Conservation (phyloP, 768 basidiomycete species). For the Suillus brevipes region DNA sequence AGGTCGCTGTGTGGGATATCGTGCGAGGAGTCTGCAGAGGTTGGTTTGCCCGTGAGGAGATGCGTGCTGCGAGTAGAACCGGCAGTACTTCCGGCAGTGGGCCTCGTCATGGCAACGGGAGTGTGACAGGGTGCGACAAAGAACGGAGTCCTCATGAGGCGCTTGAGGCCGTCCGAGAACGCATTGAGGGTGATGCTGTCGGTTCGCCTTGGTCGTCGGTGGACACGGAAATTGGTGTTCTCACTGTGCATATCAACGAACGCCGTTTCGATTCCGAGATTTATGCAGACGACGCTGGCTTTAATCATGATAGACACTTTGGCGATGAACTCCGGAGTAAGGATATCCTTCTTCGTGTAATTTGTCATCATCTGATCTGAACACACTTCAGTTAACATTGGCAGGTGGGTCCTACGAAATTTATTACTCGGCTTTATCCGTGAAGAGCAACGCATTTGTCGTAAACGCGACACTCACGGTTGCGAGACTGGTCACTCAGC, state of each 20-base stretch:
- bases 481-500: conserved; percentile 20
- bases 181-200: conserved; percentile 94
- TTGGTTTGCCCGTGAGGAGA: conserved; percentile 62
- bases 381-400: conserved; percentile 71
- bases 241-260: conserved; percentile 86
- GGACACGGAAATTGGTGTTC: conserved; percentile 86
- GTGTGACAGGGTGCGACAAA: conserved; percentile 33
- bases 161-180: conserved; percentile 81
- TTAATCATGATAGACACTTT: conserved; percentile 55
- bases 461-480: conserved; percentile 31
- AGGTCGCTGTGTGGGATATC: conserved; percentile 93
- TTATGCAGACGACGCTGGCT: conserved; percentile 90
- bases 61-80: conserved; percentile 52
- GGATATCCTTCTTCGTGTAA: conserved; percentile 31
- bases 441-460: conserved; percentile 57
- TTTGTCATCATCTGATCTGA: conserved; percentile 12
- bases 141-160: conserved; percentile 77
- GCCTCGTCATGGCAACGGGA: conserved; percentile 32
- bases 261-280: conserved; percentile 93
- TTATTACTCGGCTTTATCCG: conserved; percentile 77
- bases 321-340: conserved; percentile 80
- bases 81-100: conserved; percentile 46
- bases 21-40: conserved; percentile 77
- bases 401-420: conserved; percentile 88
- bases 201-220: conserved; percentile 82